A percentile compares a stretch with the other conserved stretches of the same genome.
These are phyloP conservation scores for Babjeviella inositovora DNA, from an alignment of 805 yeast species.

Conservation along the genomic window DNA sequence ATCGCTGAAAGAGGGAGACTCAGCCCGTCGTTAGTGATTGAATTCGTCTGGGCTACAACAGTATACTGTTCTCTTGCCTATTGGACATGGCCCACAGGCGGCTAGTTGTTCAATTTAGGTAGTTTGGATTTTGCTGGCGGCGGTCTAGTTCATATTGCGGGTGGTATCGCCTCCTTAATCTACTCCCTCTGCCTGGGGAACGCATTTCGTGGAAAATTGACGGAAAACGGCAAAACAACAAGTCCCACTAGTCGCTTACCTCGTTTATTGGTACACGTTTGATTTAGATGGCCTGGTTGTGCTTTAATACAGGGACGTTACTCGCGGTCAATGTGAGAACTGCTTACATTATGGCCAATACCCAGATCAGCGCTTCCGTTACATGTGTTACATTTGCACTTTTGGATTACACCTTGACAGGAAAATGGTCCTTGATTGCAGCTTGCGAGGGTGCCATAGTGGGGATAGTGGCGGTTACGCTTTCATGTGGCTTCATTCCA, in stretches of 20 bases:
- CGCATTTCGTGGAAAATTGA: conserved; percentile 12
- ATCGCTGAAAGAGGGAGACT: conserved; percentile 25
- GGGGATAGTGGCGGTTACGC: conserved; percentile 29
- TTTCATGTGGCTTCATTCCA: conserved; percentile 26
- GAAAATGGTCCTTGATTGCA: conserved; percentile 21
- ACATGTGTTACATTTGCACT: conserved; percentile 27
- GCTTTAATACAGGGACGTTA: conserved; percentile 29
- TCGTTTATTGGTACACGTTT: conserved; percentile 25
- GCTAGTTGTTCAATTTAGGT: conserved; percentile 25
- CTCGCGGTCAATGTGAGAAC: conserved; percentile 21
- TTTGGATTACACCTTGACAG: conserved; percentile 20
- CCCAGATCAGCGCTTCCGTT: conserved; percentile 31
- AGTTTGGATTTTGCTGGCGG: conserved; percentile 33
- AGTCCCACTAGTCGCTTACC: conserved; percentile 17
- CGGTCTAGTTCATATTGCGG: conserved; percentile 29
- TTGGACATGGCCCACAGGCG: conserved; percentile 28
- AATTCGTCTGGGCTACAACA: conserved; percentile 20
- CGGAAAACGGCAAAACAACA: no score
- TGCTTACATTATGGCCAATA: conserved; percentile 27
- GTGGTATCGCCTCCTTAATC: conserved; percentile 23
- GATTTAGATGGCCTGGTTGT: conserved; percentile 32
- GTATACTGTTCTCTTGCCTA: conserved; percentile 27
- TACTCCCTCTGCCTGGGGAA: conserved; percentile 24
- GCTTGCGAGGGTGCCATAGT: conserved; percentile 29
- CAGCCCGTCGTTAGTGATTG: conserved; percentile 21